Evolutionary conservation across 2,329 filamentous ascomycete species (phyloP), one percentile per base, ranked within the genome.

Genomic region (Nemania diffusa): DNA sequence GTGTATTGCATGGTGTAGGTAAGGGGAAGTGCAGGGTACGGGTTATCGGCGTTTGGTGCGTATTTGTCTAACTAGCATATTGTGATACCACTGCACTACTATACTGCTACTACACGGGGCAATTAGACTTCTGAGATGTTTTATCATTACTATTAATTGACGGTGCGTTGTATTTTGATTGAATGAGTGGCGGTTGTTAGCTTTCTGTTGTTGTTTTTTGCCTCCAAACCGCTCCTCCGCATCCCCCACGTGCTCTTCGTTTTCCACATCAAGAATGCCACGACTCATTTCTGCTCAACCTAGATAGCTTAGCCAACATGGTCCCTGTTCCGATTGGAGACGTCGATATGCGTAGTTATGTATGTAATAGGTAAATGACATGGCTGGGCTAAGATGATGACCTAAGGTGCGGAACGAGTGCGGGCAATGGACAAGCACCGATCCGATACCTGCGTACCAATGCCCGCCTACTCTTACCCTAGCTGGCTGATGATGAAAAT

Each of bases 31-130:
- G 32, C 37, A 57, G 13, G 55, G 55, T 20, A 60, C 44, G 44
- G 57, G 4, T 58, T 7, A 34, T 27, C 13, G 61, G 65, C 58
- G 62, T 65, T 61, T 9, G 26, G 42, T 26, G 58, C n/a, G 15
- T 56, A 9, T 56, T 65, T 61, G 32, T 62, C 50, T 34, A 57
- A 60, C 50, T 34, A 57, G 65, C 68, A 65, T 57, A 63, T 61
- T 50, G 40, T 57, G 61, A 69, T 69, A 69, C 67, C 61, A 67
- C 24, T 55, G 42, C 32, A 51, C 44, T 48, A 44, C 40, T 17
- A n/a, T n/a, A 44, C 48, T 51, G 7, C 13, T 17, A 27, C 40
- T 57, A 56, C 51, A 57, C 20, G 8, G 34, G 26, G 57, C 26
- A 64, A 64, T 59, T 67, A 29, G 37, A 48, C 46, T 5, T 52